Conservation (phyloP, 345 rosid genomes). For the Psidium guajava region DNA sequence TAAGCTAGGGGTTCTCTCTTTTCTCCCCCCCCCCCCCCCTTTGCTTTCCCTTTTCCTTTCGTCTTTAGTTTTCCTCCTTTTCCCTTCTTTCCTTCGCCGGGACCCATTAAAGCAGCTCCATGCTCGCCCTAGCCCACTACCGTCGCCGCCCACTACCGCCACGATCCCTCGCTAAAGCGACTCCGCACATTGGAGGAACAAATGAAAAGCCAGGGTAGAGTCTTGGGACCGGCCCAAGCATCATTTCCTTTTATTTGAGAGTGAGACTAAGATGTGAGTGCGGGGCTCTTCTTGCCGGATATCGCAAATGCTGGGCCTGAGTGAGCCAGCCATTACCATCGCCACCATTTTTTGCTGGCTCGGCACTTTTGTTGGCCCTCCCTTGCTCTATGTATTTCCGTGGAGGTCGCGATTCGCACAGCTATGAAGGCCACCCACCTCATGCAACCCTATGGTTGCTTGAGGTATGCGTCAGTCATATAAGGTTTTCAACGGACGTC, state of each 20-base stretch:
- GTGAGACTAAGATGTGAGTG: too few relatives aligned
- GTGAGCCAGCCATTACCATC: neutral
- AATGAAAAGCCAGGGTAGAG: too few relatives aligned
- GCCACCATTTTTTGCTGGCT: neutral
- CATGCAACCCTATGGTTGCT: neutral
- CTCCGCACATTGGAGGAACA: neutral
- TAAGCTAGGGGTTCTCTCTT: neutral
- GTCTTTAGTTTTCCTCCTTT: neutral
- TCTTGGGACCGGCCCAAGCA: too few relatives aligned
- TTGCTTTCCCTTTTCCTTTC: neutral
- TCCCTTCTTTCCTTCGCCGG: neutral
- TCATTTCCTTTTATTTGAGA: too few relatives aligned
- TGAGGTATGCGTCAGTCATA: neutral
- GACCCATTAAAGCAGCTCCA: neutral
- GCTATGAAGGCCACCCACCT: neutral
- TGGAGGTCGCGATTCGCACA: neutral
- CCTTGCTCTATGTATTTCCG: neutral
- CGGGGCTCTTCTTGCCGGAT: too few relatives aligned
- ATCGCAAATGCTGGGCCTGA: too few relatives aligned
- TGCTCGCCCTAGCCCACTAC: neutral
- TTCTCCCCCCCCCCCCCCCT: too few relatives aligned
- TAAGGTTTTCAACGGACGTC: neutral
- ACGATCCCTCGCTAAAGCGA: neutral
- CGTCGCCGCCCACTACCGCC: neutral
- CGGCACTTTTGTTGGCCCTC: neutral